phyloP scores from a whole-genome alignment of 1,284 basidiomycete species.

The Marasmius sp. region DNA sequence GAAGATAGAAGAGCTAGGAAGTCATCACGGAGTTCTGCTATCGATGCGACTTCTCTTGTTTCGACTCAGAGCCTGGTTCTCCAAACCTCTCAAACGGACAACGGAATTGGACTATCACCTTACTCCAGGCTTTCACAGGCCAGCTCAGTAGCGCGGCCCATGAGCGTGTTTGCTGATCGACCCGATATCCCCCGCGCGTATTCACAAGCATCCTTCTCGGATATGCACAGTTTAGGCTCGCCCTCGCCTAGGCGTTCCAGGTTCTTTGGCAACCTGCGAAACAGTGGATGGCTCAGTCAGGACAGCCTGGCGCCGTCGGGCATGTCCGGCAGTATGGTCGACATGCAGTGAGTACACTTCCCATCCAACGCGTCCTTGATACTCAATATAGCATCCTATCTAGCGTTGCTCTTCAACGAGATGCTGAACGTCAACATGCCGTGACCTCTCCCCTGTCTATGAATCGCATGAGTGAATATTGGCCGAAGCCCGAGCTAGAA shows the following conservation, averaged over 20 bases:
- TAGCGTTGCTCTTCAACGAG: slow-evolving; percentile 75
- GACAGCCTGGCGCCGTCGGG: slow-evolving; percentile 79
- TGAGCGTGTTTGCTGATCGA: slow-evolving; percentile 63
- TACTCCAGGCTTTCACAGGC: slow-evolving; percentile 63
- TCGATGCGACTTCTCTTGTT: slow-evolving; percentile 70
- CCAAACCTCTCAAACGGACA: slow-evolving; percentile 52
- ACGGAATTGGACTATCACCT: slow-evolving; percentile 49
- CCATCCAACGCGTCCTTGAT: slow-evolving; percentile 1
- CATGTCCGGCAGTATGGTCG: slow-evolving; percentile 83
- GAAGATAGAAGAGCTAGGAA: slow-evolving; percentile 76
- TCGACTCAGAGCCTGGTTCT: slow-evolving; percentile 52
- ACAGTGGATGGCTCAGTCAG: slow-evolving; percentile 74
- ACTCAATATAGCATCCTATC: slow-evolving; percentile 12
- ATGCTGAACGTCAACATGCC: slow-evolving; percentile 41
- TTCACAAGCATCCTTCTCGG: slow-evolving; percentile 77
- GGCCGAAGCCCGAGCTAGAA: slow-evolving; percentile 44
- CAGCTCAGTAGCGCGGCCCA: slow-evolving; percentile 52
- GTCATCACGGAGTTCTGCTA: slow-evolving; percentile 62
- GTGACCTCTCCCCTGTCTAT: slow-evolving; percentile 44
- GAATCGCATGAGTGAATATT: slow-evolving; percentile 54
- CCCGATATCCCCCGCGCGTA: slow-evolving; percentile 62
- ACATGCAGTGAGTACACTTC: slow-evolving; percentile 78
- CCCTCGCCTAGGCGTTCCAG: slow-evolving; percentile 69
- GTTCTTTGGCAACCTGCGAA: slow-evolving; percentile 77
- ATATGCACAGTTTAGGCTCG: slow-evolving; percentile 70